Evolutionary conservation across 352 stramenopile species (phyloP), one percentile per base, ranked within the genome.

Genomic region (Globisporangium echinulatum): DNA sequence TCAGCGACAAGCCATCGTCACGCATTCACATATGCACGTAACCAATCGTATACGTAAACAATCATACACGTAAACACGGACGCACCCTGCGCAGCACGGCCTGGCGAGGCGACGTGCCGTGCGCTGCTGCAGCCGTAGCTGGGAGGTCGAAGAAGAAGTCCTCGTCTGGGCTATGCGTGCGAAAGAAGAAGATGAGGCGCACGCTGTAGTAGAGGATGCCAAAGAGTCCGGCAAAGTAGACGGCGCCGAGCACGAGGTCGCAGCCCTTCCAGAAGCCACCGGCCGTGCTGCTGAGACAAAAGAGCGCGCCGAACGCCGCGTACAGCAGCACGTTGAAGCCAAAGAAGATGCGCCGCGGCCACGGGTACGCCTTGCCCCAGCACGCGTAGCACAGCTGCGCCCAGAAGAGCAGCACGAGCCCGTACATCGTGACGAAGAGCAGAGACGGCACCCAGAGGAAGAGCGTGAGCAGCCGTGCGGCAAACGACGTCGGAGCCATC

Each of bases 341-440:
- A 52, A 91, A 90, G 61, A 91, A 93, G 47, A 91, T 56, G 15
- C 79, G 77, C 7, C 81, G 72, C 37, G 82, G 84, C 78, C 82
- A 88, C 53, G 84, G 81, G 37, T 90, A 74, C 36, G 74, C 74
- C 52, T 86, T 88, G 48, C 78, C 79, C 72, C 82, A 89, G 64
- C 82, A 90, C 5, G 84, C 81, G 67, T 90, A 90, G 69, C 84
- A 93, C n/a, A 93, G 65, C 54, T 91, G 81, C 14, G 84, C 81
- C 75, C 82, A 91, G 55, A 93, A 93, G 50, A 93, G 79, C 66
- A 93, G 71, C 67, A 93, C 79, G 38, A 93, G 78, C 9, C 77
- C 81, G 56, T 93, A 91, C 77, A 88, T 93, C 59, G 77, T 86
- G 63, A 91, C 72, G 53, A 91, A 93, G n/a, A 93, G 72, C 67